Percentiles rank a stretch among this genome's conserved stretches.
Conservation (phyloP, 371 early-diverging fungal genomes). For the Mucor saturninus region DNA sequence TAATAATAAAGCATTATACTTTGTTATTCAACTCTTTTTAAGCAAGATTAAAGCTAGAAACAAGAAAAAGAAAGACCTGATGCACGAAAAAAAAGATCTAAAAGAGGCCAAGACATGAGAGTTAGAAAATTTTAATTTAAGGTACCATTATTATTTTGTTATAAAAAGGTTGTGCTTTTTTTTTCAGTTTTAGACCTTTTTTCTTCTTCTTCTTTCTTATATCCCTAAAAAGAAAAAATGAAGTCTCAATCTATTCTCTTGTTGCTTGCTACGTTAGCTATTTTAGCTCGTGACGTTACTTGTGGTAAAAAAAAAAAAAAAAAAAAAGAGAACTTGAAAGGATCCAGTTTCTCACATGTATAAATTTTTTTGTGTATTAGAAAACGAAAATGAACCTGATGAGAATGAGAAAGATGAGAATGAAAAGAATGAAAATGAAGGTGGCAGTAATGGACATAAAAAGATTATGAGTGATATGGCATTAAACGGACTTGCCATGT, state of each 20-base stretch:
- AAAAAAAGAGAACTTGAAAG: too few relatives aligned
- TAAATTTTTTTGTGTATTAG: neutral
- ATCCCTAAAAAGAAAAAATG: conserved; percentile 11
- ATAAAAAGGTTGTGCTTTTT: conserved; percentile 7
- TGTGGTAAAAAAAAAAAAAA: conserved; percentile 6
- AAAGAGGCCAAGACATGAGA: neutral
- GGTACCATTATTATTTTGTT: conserved; percentile 4
- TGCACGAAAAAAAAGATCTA: too few relatives aligned
- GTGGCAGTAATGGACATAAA: neutral
- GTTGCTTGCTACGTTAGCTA: conserved; percentile 15
- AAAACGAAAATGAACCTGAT: conserved; percentile 13
- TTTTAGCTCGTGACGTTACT: conserved; percentile 12
- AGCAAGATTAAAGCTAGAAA: too few relatives aligned
- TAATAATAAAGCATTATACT: too few relatives aligned
- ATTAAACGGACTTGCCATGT: neutral
- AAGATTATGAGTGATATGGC: neutral
- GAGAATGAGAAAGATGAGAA: conserved; percentile 16
- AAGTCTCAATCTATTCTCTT: conserved; percentile 19
- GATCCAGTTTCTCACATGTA: too few relatives aligned
- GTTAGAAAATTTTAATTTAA: neutral
- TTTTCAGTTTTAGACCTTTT: neutral
- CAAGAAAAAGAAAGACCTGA: too few relatives aligned
- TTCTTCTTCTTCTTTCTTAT: neutral
- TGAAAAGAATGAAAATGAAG: conserved; percentile 2
- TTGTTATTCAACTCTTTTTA: too few relatives aligned